phyloP scores from a whole-genome alignment of 2,329 filamentous ascomycete species.

The Talaromyces sp. region DNA sequence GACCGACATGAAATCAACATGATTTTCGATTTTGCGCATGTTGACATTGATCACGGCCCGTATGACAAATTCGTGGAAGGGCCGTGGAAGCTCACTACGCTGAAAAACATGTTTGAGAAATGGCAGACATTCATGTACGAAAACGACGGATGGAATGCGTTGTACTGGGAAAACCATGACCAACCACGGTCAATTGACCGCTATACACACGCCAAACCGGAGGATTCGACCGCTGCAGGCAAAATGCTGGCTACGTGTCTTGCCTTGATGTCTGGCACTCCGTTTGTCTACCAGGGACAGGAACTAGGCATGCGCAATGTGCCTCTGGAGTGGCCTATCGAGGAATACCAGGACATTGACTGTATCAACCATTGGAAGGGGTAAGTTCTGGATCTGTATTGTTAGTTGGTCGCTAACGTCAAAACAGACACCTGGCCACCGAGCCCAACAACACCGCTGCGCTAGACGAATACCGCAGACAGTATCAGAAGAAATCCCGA shows the following conservation, averaged over 20 bases:
- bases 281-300: conserved; percentile 66
- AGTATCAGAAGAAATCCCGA: conserved; percentile 42
- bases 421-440: conserved; percentile 25
- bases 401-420: not conserved
- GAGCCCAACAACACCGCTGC: conserved; percentile 22
- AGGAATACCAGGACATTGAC: conserved; percentile 66
- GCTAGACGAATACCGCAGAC: conserved; percentile 24
- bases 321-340: conserved; percentile 55
- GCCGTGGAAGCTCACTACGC: conserved; percentile 45
- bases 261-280: conserved; percentile 55
- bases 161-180: conserved; percentile 64
- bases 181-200: conserved; percentile 57
- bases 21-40: conserved; percentile 69
- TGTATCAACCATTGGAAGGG: conserved; percentile 53
- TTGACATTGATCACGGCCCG: conserved; percentile 53
- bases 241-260: conserved; percentile 59
- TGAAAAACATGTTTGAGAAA: conserved; percentile 51
- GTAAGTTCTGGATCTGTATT: conserved; percentile 21
- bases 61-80: conserved; percentile 47
- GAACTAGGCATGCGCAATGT: conserved; percentile 65
- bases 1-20: conserved; percentile 60
- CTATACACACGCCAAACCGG: conserved; percentile 48
- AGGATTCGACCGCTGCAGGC: conserved; percentile 46
- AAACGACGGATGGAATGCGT: conserved; percentile 59
- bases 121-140: conserved; percentile 58